These are phyloP conservation scores for Boletus sp. DNA, from an alignment of 1,284 basidiomycete species.

Conservation along the genomic window DNA sequence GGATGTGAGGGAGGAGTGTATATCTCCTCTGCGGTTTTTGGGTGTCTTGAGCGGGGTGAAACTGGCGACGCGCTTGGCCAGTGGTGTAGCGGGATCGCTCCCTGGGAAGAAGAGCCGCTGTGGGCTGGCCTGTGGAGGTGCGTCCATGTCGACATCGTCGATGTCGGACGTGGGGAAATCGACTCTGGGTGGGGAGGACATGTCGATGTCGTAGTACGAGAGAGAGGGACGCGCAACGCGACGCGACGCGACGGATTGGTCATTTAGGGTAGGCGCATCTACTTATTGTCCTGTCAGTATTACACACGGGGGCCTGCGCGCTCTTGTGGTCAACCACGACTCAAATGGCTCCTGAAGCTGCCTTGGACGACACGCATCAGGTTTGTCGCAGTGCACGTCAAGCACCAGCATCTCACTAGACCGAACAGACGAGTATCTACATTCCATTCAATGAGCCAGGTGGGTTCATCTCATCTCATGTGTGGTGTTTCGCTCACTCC, in stretches of 20 bases:
- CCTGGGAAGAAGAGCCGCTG: conserved; percentile 28
- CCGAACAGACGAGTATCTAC: conserved; percentile 32
- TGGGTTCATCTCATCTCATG: conserved; percentile 15
- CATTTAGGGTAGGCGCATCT: conserved; percentile 31
- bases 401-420: conserved; percentile 4
- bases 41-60: conserved; percentile 27
- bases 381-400: conserved; percentile 14
- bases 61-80: conserved; percentile 48
- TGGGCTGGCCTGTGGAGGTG: conserved; percentile 21
- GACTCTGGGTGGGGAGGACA: conserved; percentile 67
- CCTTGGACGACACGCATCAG: conserved; percentile 28
- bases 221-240: conserved; percentile 32
- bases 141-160: conserved; percentile 56
- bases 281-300: neutral
- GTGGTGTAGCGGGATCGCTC: conserved; percentile 44
- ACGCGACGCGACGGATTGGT: conserved; percentile 42
- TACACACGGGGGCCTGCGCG: neutral
- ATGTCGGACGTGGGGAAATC: conserved; percentile 63
- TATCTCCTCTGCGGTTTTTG: conserved; percentile 27
- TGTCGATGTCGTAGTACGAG: conserved; percentile 22
- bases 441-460: conserved; percentile 33
- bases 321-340: conserved; percentile 4
- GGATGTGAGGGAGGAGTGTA: conserved; percentile 26
- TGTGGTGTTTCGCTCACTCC: neutral
- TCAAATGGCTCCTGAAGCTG: conserved; percentile 18